Evolutionary conservation across 495 filamentous ascomycete species (phyloP), one percentile per base, ranked within the genome.

Genomic region (Aspergillus hancockii): DNA sequence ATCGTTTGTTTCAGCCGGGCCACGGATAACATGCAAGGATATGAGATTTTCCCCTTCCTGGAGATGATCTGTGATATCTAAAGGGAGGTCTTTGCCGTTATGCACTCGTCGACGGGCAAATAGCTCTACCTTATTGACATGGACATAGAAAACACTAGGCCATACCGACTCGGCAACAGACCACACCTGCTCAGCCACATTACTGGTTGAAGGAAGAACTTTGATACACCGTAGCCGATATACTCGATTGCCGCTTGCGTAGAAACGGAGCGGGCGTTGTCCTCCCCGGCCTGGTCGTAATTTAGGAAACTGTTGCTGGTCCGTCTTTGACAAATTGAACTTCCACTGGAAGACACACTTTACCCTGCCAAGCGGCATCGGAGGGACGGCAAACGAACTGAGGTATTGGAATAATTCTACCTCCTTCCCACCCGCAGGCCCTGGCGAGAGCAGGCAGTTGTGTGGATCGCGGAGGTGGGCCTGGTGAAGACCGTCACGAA

Each of bases 31-130:
- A 22, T 77, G 74, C 16, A 90, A 62, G 4, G 77, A 72, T 13
- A 96, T 62, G 5, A 59, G 66, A 63, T 96, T 96, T 3, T 63
- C 60, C 4, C 88, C 87, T 30, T 67, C 52, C 2, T 60, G 67
- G 16, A 88, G 67, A 25, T 68, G 60, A 3, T 74, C 67, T 10
- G 91, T 90, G 25, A 94, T 78, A 58, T 95, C 91, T 28, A 89
- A 71, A 0, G 93, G 83, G 4, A 91, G 64, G 59, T 95, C 89
- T 65, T 90, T 93, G 0, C 85, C 84, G 66, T 90, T 83, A 45
- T 90, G 85, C 1, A 77, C 59, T 58, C 89, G 89, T 21, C 87
- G 79, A 43, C 86, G 81, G 10, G 85, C 63, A 21, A 84, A 80
- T 5, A 93, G 58, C n/a, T 78, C 66, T 1, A 64, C 62, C 0